Conservation (phyloP, 2,329 filamentous ascomycete species). For the Knoxdaviesia proteae region DNA sequence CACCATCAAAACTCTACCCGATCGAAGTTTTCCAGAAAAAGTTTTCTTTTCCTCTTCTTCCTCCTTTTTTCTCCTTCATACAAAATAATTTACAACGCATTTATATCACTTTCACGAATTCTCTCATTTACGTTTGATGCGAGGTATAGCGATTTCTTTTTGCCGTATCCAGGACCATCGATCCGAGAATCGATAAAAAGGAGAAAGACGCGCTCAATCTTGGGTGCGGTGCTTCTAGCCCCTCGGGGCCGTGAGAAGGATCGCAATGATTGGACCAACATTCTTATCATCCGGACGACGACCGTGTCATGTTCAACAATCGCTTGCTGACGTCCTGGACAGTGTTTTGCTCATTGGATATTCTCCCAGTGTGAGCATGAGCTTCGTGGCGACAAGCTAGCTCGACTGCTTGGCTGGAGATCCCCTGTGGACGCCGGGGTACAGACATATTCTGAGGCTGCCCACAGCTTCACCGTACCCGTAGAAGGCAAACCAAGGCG, state of each 20-base stretch:
- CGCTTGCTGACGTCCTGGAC: too few relatives aligned
- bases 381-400: too few relatives aligned
- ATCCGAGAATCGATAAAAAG: conserved; percentile 24
- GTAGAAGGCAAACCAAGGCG: too few relatives aligned
- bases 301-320: too few relatives aligned
- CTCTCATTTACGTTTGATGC: conserved; percentile 17
- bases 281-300: conserved; percentile 5
- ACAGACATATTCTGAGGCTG: too few relatives aligned
- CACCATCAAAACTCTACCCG: too few relatives aligned
- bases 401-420: too few relatives aligned
- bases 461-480: too few relatives aligned
- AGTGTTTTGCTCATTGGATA: too few relatives aligned
- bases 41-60: conserved; percentile 7
- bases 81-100: conserved; percentile 26
- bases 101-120: conserved; percentile 19
- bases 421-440: too few relatives aligned
- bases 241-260: conserved; percentile 26
- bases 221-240: conserved; percentile 35
- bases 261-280: conserved; percentile 40
- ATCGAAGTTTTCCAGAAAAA: not conserved
- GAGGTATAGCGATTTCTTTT: conserved; percentile 19
- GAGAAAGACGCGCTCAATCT: conserved; percentile 32
- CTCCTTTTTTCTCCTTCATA: conserved; percentile 10
- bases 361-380: too few relatives aligned
- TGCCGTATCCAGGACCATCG: conserved; percentile 26